phyloP scores from a whole-genome alignment of 78 protist genomes.

The Dictyostelium citrinum region DNA sequence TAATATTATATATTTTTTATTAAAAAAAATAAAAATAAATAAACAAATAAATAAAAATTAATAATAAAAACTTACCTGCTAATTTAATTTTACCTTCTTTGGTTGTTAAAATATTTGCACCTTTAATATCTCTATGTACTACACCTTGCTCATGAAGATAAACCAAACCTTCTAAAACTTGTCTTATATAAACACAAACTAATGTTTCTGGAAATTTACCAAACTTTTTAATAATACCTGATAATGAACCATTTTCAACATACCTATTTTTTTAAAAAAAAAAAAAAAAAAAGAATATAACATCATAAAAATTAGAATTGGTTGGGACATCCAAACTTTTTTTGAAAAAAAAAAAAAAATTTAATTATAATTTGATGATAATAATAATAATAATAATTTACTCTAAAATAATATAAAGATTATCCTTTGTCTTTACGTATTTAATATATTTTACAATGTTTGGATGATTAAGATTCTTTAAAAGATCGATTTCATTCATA shows the following conservation, averaged over 20 bases:
- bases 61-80: constrained; percentile 36
- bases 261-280: constrained; percentile 32
- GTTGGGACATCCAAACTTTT: too few species aligned
- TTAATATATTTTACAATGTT: constrained; percentile 88
- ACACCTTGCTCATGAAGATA: constrained; percentile 94
- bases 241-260: constrained; percentile 95
- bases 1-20: too few species aligned
- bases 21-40: not conserved
- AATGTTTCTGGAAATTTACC: constrained; percentile 95
- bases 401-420: constrained; percentile 93
- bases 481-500: constrained; percentile 88
- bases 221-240: constrained; percentile 81
- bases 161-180: constrained; percentile 90
- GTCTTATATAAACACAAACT: constrained; percentile 86
- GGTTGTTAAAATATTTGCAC: constrained; percentile 79
- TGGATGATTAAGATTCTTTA: constrained; percentile 86
- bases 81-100: constrained; percentile 82
- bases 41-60: not conserved
- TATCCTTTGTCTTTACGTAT: constrained; percentile 57
- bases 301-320: not conserved
- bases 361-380: not conserved
- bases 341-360: not conserved
- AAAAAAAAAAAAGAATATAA: not conserved
- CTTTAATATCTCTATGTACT: constrained; percentile 92
- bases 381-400: constrained; percentile 45